Base-by-base conservation (phyloP, 306 rosid species). In the Vicia villosa region DNA sequence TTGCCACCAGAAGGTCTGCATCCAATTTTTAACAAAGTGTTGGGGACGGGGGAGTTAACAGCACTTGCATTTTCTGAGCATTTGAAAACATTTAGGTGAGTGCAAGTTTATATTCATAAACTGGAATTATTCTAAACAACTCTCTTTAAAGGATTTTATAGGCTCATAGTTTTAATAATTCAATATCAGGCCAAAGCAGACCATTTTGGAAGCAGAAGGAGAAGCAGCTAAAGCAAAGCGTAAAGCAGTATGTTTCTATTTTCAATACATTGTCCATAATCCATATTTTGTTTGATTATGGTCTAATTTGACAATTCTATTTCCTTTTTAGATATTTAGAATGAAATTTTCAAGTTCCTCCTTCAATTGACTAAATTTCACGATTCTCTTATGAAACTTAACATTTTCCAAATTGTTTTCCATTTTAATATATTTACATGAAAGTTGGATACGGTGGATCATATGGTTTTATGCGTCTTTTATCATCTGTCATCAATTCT, bases 21-120 rank as follows among this genome's bases (percentile, higher is more conserved):
- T 84, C 98, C 98, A 13, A 81, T 88, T 43, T 93, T 93, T 80
- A 84, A 86, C 73, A 85, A 75, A 73, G 74, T 77, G 74, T 78
- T 90, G 76, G 90, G 85, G 77, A 89, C 88, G 1, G 97, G 98
- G 77, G 97, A 94, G 68, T 83, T 90, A 71, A 86, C 76, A 83
- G 98, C 98, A 20, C 78, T 94, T 82, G 98, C 98, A 49, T 94
- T 94, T 81, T 88, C 98, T n/a, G 98, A 94, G 82, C 90, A 87
- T 60, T 83, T 94, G 81, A 94, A 94, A 79, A 83, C 77, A 63
- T 94, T 88, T 81, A 94, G 97, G 97, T 93, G 56, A 65, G 86
- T 66, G 63, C 22, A 51, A 60, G 19, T 26, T 52, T 70, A 51
- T 45, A 16, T 52, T 74, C 47, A 42, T 55, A 2, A 26, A 13